Conservation (phyloP, 192 early-diverging fungal genomes). For the Coemansia sp. region DNA sequence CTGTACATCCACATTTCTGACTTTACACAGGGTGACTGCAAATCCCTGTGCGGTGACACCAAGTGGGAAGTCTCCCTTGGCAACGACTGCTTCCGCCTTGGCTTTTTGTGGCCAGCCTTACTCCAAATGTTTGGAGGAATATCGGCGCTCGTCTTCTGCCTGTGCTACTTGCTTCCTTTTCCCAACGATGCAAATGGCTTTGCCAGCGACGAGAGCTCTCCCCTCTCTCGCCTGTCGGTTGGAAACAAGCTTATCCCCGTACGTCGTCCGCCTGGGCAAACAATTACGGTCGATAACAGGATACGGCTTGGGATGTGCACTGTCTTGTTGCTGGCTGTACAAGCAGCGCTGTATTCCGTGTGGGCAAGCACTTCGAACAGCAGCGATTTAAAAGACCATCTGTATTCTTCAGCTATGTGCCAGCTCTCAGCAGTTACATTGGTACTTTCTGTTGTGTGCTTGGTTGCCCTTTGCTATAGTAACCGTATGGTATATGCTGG, state of each 20-base stretch:
- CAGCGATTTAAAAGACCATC: not conserved
- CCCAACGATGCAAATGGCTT: not conserved
- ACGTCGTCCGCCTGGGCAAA: not conserved
- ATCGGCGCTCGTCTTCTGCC: not conserved
- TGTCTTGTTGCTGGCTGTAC: not conserved
- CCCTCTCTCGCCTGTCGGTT: not conserved
- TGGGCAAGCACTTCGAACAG: not conserved
- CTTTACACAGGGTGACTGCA: not conserved
- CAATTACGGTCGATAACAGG: slow-evolving; percentile 31
- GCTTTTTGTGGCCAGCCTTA: not conserved
- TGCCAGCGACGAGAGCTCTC: not conserved
- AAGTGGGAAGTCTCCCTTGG: not conserved
- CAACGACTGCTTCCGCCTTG: not conserved
- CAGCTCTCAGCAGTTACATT: slow-evolving; percentile 13
- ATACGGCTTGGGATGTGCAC: not conserved
- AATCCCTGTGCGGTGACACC: not conserved
- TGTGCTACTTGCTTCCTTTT: not conserved
- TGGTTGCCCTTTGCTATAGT: not conserved
- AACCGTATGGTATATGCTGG: slow-evolving; percentile 10
- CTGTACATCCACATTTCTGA: not conserved
- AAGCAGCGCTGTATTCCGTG: slow-evolving; percentile 11
- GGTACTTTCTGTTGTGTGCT: not conserved
- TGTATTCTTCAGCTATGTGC: not conserved
- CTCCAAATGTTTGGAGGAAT: not conserved
- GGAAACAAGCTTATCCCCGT: not conserved